Base-by-base conservation (phyloP, 2,329 filamentous ascomycete species). In the Mollisia scopiformis region DNA sequence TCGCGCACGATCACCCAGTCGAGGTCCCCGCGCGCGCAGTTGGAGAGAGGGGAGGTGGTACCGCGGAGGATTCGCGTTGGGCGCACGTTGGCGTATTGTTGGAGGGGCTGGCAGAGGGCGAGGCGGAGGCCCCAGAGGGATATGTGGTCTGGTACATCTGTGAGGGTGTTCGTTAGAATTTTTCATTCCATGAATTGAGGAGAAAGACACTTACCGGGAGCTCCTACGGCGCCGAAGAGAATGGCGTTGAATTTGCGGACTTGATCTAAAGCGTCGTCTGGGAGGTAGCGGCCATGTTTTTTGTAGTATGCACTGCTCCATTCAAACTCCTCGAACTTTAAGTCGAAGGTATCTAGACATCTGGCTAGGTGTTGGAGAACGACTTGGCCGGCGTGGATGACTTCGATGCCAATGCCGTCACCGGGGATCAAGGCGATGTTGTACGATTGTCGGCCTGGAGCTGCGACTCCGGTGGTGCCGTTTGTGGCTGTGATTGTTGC, bases 1-100 rank as follows among this genome's bases (percentile, higher is more conserved):
- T 89, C 86, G 30, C 86, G 83, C 31, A 89, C 75, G 50, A 89
- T 88, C 1, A 88, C 82, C 86, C 86, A 89, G 74, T 89, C 84
- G 0, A 88, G 75, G 58, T 86, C 81, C 3, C 81, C 82, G 3
- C 55, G 25, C 21, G 61, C 60, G 56, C 69, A 71, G 68, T 82
- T 78, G 8, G 69, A 61, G 7, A 88, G 76, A 0, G 85, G 85
- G 0, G 84, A 86, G 62, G 79, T 74, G 0, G 82, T 85, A 23
- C 86, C 85, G 14, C 79, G 79, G 57, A 89, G 80, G 33, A 87
- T 80, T 35, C 80, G 80, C 0, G 84, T 87, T 0, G 86, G 87
- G 4, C 87, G 81, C 1, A 89, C 83, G 68, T 89, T 89, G 61
- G 86, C 85, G 66, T 88, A 89, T 68, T 88, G 86, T 66, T 88